Conservation (phyloP, 2,329 filamentous ascomycete genomes). For the Diaporthe amygdali region DNA sequence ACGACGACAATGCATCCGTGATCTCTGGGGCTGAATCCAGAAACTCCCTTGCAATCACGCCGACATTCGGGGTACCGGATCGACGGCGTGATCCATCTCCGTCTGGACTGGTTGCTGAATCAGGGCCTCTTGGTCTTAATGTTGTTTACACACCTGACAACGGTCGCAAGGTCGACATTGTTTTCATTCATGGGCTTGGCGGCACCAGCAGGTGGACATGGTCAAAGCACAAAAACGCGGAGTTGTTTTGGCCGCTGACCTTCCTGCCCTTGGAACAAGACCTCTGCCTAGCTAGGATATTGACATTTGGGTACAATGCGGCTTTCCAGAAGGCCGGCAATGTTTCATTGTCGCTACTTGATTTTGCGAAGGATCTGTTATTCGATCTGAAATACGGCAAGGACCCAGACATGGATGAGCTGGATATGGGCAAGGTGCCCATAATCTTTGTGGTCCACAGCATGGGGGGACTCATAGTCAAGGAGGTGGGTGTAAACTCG, state of each 20-base stretch:
- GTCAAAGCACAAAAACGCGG: neutral
- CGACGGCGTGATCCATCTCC: neutral
- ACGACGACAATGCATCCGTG: neutral
- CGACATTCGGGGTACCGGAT: neutral
- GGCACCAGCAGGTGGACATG: neutral
- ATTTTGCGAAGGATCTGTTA: slow-evolving; percentile 8
- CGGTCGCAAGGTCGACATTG: slow-evolving; percentile 5
- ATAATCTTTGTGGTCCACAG: slow-evolving; percentile 18
- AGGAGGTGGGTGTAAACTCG: neutral
- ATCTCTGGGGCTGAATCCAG: neutral
- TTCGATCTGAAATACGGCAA: slow-evolving; percentile 8
- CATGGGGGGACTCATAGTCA: slow-evolving; percentile 10
- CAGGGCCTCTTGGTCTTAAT: neutral
- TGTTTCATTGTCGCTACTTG: neutral
- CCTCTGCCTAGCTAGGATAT: neutral
- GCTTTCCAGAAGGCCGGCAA: neutral
- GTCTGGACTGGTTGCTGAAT: neutral
- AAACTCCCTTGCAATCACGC: neutral
- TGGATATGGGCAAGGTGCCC: slow-evolving; percentile 4
- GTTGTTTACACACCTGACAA: neutral
- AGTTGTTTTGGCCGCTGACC: neutral
- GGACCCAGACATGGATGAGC: neutral
- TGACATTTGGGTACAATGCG: slow-evolving; percentile 7
- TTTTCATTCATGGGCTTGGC: slow-evolving; percentile 10
- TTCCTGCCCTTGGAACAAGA: neutral